phyloP scores from a whole-genome alignment of 768 basidiomycete species.

The Mycena amicta region DNA sequence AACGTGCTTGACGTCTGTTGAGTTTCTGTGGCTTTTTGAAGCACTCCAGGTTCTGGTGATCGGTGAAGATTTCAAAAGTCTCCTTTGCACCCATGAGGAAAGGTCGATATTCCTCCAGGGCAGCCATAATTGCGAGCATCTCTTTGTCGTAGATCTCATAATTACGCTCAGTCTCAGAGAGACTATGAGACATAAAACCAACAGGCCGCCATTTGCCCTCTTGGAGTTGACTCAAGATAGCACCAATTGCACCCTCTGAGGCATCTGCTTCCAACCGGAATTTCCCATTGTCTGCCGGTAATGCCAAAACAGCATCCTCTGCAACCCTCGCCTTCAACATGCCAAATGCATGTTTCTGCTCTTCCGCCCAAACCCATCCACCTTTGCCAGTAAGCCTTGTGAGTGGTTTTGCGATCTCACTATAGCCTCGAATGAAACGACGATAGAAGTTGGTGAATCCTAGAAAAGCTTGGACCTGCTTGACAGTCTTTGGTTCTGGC shows the following conservation, averaged over 20 bases:
- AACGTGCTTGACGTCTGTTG: not conserved
- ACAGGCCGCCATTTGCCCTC: conserved; percentile 36
- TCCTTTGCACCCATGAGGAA: conserved; percentile 1
- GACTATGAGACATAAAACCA: conserved; percentile 38
- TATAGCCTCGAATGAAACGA: not conserved
- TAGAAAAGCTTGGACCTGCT: not conserved
- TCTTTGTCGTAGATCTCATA: conserved; percentile 52
- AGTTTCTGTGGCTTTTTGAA: conserved; percentile 17
- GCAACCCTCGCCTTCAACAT: not conserved
- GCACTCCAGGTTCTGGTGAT: conserved; percentile 13
- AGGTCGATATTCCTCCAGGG: conserved; percentile 30
- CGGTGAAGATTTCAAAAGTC: conserved; percentile 2
- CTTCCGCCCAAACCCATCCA: not conserved
- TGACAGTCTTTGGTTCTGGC: not conserved
- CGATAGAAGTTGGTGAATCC: conserved; percentile 1
- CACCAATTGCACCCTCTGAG: conserved; percentile 27
- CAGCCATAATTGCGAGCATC: conserved; percentile 46
- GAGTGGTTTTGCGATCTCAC: not conserved
- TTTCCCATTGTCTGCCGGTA: conserved; percentile 7
- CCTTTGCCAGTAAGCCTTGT: conserved; percentile 5
- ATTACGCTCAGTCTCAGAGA: conserved; percentile 40
- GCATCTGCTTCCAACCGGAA: conserved; percentile 28
- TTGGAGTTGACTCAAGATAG: conserved; percentile 26
- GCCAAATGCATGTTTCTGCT: not conserved
- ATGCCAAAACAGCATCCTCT: not conserved